phyloP scores from a whole-genome alignment of 2,329 filamentous ascomycete species.

The Exophiala dermatitidis region DNA sequence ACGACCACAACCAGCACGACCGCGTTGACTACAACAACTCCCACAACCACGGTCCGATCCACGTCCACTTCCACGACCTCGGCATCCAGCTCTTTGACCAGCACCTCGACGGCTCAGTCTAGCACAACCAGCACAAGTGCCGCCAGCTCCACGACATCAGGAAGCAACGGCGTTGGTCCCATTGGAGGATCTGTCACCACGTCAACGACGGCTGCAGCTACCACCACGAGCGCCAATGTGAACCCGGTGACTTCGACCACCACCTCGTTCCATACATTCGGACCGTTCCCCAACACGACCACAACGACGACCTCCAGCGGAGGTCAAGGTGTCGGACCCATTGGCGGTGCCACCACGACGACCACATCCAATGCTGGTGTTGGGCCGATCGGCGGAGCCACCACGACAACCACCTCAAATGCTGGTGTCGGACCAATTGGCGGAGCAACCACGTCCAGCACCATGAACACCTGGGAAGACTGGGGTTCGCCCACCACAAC shows the following conservation, averaged over 20 bases:
- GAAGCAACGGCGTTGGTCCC: neutral
- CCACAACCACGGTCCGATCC: neutral
- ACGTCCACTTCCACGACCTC: neutral
- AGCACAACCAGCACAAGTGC: neutral
- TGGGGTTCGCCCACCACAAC: neutral
- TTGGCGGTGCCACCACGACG: too few relatives aligned
- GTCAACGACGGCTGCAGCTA: neutral
- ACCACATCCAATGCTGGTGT: neutral
- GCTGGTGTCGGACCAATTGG: neutral
- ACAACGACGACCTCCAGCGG: neutral
- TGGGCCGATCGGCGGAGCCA: neutral
- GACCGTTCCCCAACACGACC: neutral
- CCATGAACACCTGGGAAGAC: constrained; percentile 1
- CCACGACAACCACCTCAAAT: neutral
- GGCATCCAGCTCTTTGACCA: neutral
- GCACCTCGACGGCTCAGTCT: neutral
- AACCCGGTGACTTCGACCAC: neutral
- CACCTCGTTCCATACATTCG: neutral
- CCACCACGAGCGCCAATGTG: neutral
- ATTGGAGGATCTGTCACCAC: neutral
- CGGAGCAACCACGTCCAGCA: neutral
- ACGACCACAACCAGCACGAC: neutral
- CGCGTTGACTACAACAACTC: neutral
- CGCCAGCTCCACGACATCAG: neutral
- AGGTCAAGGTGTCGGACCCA: too few relatives aligned